A percentile compares a stretch with the other conserved stretches of the same genome.
Evolutionary conservation across 768 basidiomycete species (phyloP).

Genomic region (Mycena venus): DNA sequence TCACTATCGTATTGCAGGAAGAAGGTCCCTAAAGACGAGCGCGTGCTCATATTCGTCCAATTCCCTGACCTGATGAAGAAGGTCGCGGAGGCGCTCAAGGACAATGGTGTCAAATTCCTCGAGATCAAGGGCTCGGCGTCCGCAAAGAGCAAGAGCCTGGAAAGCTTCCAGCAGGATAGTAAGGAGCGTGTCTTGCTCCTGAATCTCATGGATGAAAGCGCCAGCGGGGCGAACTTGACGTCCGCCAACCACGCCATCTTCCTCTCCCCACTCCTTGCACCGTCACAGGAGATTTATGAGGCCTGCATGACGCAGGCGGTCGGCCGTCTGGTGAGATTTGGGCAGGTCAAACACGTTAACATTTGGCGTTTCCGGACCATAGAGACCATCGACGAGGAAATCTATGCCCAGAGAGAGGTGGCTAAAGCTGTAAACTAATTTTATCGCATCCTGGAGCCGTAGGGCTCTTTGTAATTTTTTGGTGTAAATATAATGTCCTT

Average conservation of each 20-base stretch:
- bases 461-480: not conserved
- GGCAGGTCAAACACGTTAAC: constrained; percentile 83
- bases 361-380: constrained; percentile 89
- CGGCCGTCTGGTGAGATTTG: constrained; percentile 86
- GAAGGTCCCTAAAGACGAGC: constrained; percentile 79
- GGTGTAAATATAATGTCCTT: not conserved
- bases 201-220: constrained; percentile 95
- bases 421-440: not conserved
- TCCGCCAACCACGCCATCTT: constrained; percentile 96
- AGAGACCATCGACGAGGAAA: constrained; percentile 91
- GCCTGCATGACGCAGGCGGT: constrained; percentile 89
- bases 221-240: constrained; percentile 94
- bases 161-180: constrained; percentile 87
- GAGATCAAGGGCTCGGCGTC: constrained; percentile 86
- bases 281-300: constrained; percentile 86
- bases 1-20: constrained; percentile 56
- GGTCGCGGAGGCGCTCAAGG: constrained; percentile 84
- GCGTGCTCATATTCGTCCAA: constrained; percentile 94
- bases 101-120: constrained; percentile 80
- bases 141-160: constrained; percentile 84
- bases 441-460: too few relatives aligned
- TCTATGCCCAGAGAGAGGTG: constrained; percentile 69
- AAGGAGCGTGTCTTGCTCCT: constrained; percentile 86
- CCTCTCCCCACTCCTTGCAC: constrained; percentile 89
- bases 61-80: constrained; percentile 95